Conservation (phyloP, 1,284 basidiomycete species). For the Amylostereum areolatum region DNA sequence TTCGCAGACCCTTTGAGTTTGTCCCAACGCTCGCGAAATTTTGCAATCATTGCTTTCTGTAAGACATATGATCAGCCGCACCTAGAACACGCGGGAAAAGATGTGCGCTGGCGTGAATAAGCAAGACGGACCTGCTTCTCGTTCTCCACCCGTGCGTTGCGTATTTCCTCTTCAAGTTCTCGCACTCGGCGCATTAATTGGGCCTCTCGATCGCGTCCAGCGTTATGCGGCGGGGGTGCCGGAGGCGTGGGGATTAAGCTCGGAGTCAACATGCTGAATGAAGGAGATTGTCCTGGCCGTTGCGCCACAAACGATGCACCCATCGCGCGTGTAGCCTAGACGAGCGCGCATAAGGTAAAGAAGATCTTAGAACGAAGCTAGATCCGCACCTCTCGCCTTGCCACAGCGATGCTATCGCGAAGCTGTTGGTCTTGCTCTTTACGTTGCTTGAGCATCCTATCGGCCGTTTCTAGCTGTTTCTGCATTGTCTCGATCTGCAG, state of each 20-base stretch:
- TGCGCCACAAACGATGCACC: conserved; percentile 51
- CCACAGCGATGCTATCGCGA: conserved; percentile 72
- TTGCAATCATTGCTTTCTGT: conserved; percentile 77
- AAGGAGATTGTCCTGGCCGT: conserved; percentile 42
- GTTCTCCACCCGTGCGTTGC: conserved; percentile 59
- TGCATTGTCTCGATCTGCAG: conserved; percentile 50
- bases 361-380: background rate
- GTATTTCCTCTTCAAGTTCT: conserved; percentile 77
- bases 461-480: conserved; percentile 51
- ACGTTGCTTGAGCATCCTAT: conserved; percentile 55
- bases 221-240: conserved; percentile 43
- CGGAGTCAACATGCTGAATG: conserved; percentile 40
- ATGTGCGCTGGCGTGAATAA: background rate
- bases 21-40: conserved; percentile 84
- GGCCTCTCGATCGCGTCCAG: conserved; percentile 52
- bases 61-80: conserved; percentile 12
- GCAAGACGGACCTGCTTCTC: conserved; percentile 66
- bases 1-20: conserved; percentile 83
- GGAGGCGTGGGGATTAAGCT: conserved; percentile 43
- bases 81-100: conserved; percentile 8
- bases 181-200: conserved; percentile 62
- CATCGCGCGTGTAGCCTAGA: conserved; percentile 71
- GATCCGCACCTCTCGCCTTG: conserved; percentile 63
- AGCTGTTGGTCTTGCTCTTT: conserved; percentile 73
- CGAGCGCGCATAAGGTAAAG: background rate